These are phyloP conservation scores for Saccharomyces hybrid DNA, from an alignment of 1,139 yeast genomes.

Conservation along the genomic window DNA sequence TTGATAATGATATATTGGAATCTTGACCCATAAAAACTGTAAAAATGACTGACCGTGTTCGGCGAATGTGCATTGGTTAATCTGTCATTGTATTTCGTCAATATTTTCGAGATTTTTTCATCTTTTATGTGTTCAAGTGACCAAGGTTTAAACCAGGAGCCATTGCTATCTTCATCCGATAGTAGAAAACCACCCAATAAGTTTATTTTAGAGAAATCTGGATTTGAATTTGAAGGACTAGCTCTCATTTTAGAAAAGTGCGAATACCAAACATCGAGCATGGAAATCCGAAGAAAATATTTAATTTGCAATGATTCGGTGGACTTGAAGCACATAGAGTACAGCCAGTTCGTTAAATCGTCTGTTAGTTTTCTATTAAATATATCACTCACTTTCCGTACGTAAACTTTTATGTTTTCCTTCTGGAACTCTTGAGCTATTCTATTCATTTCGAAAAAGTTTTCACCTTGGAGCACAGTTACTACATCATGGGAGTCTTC, in stretches of 20 bases:
- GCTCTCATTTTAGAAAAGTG: slow-evolving; percentile 12
- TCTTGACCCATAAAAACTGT: slow-evolving; percentile 54
- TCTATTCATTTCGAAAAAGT: slow-evolving; percentile 15
- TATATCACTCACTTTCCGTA: slow-evolving; percentile 19
- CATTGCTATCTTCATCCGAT: slow-evolving; percentile 17
- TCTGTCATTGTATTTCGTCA: slow-evolving; percentile 37
- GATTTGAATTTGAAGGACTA: slow-evolving; percentile 9
- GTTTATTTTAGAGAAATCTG: slow-evolving; percentile 19
- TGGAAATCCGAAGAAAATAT: slow-evolving; percentile 19
- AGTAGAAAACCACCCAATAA: slow-evolving; percentile 25
- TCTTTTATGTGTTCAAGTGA: slow-evolving; percentile 19
- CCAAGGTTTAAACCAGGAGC: slow-evolving; percentile 28
- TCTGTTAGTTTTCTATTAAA: slow-evolving; percentile 22
- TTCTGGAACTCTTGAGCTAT: slow-evolving; percentile 16
- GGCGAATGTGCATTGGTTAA: slow-evolving; percentile 34
- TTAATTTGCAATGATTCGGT: slow-evolving; percentile 10
- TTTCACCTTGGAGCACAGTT: slow-evolving; percentile 18
- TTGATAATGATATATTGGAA: slow-evolving; percentile 58
- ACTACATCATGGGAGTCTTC: slow-evolving; percentile 18
- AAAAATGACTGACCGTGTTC: slow-evolving; percentile 27
- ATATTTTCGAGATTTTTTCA: slow-evolving; percentile 38
- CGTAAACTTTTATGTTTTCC: slow-evolving; percentile 19
- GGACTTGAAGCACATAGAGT: slow-evolving; percentile 11
- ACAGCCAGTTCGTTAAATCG: slow-evolving; percentile 24
- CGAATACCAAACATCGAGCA: slow-evolving; percentile 24